Evolutionary conservation across 148 eudicot genomes (phyloP).

Genomic region (Spergularia marina): DNA sequence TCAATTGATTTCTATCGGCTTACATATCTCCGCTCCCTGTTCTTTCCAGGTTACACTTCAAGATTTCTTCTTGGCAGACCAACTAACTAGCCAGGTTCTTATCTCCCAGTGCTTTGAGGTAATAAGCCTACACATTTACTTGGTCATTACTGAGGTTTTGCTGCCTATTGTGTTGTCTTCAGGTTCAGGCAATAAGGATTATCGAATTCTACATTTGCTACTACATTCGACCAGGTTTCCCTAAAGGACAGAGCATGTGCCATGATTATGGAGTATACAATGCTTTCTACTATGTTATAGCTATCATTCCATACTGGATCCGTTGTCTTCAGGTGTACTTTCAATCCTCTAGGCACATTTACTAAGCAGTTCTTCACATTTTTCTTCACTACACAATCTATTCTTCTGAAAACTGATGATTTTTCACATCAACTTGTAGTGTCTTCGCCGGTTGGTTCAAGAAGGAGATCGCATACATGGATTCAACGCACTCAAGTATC

Average conservation of each 20-base stretch:
- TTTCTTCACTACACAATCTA: background rate
- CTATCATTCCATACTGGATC: conserved; percentile 72
- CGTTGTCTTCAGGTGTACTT: conserved; percentile 73
- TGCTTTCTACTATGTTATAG: conserved; percentile 65
- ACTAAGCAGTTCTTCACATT: background rate
- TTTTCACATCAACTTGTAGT: conserved; percentile 38
- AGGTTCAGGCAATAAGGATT: conserved; percentile 51
- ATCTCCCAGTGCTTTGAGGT: background rate
- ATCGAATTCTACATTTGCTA: conserved; percentile 59
- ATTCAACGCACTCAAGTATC: conserved; percentile 66
- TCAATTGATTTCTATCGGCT: background rate
- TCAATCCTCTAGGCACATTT: background rate
- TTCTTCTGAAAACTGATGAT: background rate
- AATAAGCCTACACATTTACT: background rate
- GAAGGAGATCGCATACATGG: conserved; percentile 49
- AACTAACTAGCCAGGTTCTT: conserved; percentile 63
- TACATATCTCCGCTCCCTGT: background rate
- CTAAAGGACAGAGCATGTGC: conserved; percentile 44
- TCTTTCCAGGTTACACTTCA: conserved; percentile 50
- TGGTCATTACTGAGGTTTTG: background rate
- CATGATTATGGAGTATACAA: conserved; percentile 45
- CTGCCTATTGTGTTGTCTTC: background rate
- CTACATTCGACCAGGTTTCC: conserved; percentile 33
- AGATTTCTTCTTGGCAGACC: conserved; percentile 65
- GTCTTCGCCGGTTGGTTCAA: conserved; percentile 65